Conservation (phyloP, 2,329 filamentous ascomycete species). For the Curvularia verruculosa region DNA sequence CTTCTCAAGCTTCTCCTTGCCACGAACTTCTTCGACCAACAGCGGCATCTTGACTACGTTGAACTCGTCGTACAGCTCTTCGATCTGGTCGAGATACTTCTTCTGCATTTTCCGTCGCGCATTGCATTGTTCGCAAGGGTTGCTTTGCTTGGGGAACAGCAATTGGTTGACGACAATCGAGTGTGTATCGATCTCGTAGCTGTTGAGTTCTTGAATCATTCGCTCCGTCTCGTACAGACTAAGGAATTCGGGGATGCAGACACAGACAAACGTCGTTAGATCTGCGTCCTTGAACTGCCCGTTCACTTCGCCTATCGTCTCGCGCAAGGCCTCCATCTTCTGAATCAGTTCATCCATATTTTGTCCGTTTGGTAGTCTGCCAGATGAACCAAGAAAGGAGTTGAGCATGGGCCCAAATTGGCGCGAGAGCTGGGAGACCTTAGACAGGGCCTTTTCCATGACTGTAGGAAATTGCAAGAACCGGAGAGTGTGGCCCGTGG, state of each 20-base stretch:
- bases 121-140: slow-evolving; percentile 92
- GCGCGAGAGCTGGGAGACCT: slow-evolving; percentile 88
- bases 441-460: slow-evolving; percentile 97
- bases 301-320: slow-evolving; percentile 95
- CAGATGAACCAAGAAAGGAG: slow-evolving; percentile 80
- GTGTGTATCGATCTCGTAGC: slow-evolving; percentile 94
- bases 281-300: slow-evolving; percentile 97
- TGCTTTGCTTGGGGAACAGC: slow-evolving; percentile 85
- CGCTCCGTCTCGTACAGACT: slow-evolving; percentile 98
- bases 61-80: slow-evolving; percentile 98
- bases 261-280: slow-evolving; percentile 95
- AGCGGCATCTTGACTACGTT: slow-evolving; percentile 99
- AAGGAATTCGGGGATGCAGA: slow-evolving; percentile 97
- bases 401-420: slow-evolving; percentile 97
- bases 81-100: slow-evolving; percentile 98
- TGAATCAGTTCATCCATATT: slow-evolving; percentile 89
- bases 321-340: slow-evolving; percentile 91
- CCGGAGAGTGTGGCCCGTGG: slow-evolving; percentile 95
- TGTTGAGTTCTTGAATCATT: slow-evolving; percentile 97
- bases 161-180: slow-evolving; percentile 98
- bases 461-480: slow-evolving; percentile 98
- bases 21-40: slow-evolving; percentile 91
- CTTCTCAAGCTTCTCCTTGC: slow-evolving; percentile 90
- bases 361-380: slow-evolving; percentile 86
- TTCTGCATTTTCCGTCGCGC: slow-evolving; percentile 97